A percentile compares a stretch with the other conserved stretches of the same genome.
These are phyloP conservation scores for Leptographium radiaticola DNA, from an alignment of 2,329 filamentous ascomycete species.

Conservation along the genomic window DNA sequence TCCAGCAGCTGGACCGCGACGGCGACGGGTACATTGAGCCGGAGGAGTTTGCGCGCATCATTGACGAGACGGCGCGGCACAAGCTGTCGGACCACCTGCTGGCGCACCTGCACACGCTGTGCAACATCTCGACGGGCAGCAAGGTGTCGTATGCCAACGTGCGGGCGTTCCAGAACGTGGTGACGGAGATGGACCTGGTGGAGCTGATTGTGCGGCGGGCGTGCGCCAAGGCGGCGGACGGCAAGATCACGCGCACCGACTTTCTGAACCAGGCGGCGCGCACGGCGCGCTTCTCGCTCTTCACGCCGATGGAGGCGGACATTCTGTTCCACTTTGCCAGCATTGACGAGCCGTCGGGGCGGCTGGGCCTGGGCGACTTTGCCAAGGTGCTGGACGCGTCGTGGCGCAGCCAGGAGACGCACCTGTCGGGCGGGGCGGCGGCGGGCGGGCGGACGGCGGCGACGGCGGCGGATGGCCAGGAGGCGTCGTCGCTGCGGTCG, in stretches of 20 bases:
- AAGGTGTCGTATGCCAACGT: constrained; percentile 98
- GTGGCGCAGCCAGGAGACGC: constrained; percentile 55
- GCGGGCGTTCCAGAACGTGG: constrained; percentile 94
- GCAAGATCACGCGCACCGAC: constrained; percentile 86
- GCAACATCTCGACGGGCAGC: constrained; percentile 82
- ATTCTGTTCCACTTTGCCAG: constrained; percentile 98
- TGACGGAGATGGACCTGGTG: constrained; percentile 94
- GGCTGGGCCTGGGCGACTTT: constrained; percentile 73
- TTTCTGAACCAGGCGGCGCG: constrained; percentile 90
- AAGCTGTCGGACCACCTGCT: constrained; percentile 96
- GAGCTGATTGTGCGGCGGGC: constrained; percentile 87
- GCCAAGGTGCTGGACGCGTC: constrained; percentile 89
- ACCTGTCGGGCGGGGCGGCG: constrained; percentile 13
- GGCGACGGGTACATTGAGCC: constrained; percentile 91
- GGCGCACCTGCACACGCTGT: constrained; percentile 79
- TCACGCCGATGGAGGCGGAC: constrained; percentile 97
- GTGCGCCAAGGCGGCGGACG: constrained; percentile 68
- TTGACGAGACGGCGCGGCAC: constrained; percentile 81
- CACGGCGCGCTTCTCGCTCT: constrained; percentile 85
- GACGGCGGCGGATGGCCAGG: constrained; percentile 11
- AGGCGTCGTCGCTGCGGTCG: constrained; percentile 40
- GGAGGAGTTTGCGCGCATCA: constrained; percentile 93
- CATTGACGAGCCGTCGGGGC: constrained; percentile 76
- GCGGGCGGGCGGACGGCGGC: constrained; percentile 7
- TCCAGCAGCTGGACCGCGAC: constrained; percentile 81